Percentiles rank a stretch among this genome's conserved stretches.
phyloP scores from a whole-genome alignment of 805 yeast species.

The Lipomyces mesembrius region DNA sequence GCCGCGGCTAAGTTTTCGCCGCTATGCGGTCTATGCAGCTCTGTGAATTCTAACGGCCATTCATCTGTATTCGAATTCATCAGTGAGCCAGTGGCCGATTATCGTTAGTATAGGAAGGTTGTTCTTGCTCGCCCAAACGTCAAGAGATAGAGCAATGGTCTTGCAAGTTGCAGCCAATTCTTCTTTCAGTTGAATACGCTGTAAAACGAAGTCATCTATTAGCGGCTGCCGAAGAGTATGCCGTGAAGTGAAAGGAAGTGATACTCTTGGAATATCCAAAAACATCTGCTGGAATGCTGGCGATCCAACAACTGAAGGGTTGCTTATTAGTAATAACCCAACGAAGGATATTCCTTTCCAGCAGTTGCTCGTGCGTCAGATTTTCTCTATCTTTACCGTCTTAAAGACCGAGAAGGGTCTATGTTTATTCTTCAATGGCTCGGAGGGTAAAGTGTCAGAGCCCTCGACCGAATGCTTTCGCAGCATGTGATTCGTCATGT shows the following conservation, averaged over 20 bases:
- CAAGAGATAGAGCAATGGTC: constrained; percentile 6
- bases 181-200: too few species aligned
- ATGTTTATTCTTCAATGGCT: too few species aligned
- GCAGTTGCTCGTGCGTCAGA: too few species aligned
- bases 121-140: constrained; percentile 12
- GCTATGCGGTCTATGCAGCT: constrained; percentile 3
- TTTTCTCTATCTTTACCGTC: too few species aligned
- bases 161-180: constrained; percentile 5
- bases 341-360: too few species aligned
- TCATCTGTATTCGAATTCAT: constrained; percentile 3
- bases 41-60: neutral
- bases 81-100: constrained; percentile 10
- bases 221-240: constrained; percentile 5
- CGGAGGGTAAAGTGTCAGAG: too few species aligned
- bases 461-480: too few species aligned
- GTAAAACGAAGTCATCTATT: neutral
- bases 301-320: neutral
- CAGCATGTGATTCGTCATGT: too few species aligned
- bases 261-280: neutral
- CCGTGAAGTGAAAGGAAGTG: constrained; percentile 1
- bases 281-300: neutral
- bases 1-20: too few species aligned
- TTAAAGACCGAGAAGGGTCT: too few species aligned
- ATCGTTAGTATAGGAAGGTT: neutral
- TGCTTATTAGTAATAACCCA: neutral